Base-by-base conservation (phyloP, 2,329 filamentous ascomycete genomes). In the Golovinomyces cichoracearum region DNA sequence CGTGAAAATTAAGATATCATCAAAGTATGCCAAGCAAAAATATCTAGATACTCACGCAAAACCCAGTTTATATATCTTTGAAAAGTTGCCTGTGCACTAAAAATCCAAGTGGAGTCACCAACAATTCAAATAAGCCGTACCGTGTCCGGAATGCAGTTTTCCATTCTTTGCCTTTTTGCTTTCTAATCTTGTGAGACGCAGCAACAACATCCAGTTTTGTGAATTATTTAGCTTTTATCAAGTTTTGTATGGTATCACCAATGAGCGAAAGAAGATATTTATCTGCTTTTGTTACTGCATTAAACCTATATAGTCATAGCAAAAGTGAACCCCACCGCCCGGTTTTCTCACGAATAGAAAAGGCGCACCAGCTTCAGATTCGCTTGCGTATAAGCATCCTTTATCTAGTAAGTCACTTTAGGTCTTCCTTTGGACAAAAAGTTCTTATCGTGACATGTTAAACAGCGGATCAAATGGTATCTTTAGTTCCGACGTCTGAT, bases 1-100 rank as follows among this genome's bases (percentile, higher is more conserved):
- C 1, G 27, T 48, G 27, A 49, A 52, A n/a, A 52, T 50, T 10
- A 52, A 35, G 15, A 52, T 50, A 47, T 52, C 31, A 23, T 35
- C 45, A 23, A 47, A 9, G 7, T 47, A 47, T 35, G 45, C 45
- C 3, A 29, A 35, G 29, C 5, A 50, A 42, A 48, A 48, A 5
- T 45, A 22, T 48, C 31, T 21, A 51, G 33, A 21, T 46, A 48
- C 22, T 47, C 35, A 4, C 26, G 19, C 5, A 48, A 22, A 9
- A 46, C 22, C 35, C 47, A 38, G 26, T 50, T 51, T 5, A 51
- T 50, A 27, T 50, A 50, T 3, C 29, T 23, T 38, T 50, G 48
- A 23, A 38, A 50, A 3, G 48, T 50, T 3, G 48, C 40, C 1
- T 45, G 48, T 5, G 35, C 27, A 47, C 47, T 15, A 38, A 40